Percentiles rank a stretch among this genome's conserved stretches.
These are phyloP conservation scores for Rhizophagus prolifer DNA, from an alignment of 192 early-diverging fungal species.

Conservation along the genomic window DNA sequence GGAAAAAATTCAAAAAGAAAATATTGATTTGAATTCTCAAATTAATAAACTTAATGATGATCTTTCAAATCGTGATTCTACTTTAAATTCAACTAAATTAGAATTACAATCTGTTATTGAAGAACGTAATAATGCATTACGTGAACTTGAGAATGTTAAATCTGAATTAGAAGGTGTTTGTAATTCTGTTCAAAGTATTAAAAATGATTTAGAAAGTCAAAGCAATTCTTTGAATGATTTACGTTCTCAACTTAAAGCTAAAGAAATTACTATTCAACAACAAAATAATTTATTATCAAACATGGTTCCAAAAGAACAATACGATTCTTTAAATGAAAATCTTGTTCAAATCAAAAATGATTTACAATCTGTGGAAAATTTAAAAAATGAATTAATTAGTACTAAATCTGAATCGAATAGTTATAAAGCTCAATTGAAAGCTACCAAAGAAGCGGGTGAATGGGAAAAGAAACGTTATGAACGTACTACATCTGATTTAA, in stretches of 20 bases:
- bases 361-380: background rate
- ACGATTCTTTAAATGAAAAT: background rate
- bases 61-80: background rate
- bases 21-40: background rate
- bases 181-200: background rate
- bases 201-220: background rate
- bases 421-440: constrained; percentile 10
- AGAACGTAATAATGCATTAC: background rate
- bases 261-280: background rate
- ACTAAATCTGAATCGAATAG: too few relatives aligned
- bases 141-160: background rate
- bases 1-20: background rate
- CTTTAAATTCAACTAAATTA: background rate
- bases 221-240: background rate
- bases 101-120: background rate
- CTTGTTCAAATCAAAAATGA: background rate
- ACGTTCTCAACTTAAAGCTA: background rate
- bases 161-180: background rate
- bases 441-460: background rate
- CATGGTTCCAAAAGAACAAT: background rate
- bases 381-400: background rate
- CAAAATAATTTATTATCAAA: background rate
- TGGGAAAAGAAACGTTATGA: constrained; percentile 11
- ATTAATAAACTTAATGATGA: background rate
- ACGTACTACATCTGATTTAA: background rate